Evolutionary conservation across 768 basidiomycete genomes (phyloP), one percentile per base, ranked within the genome.

Genomic region (Leccinum subtestaceum): DNA sequence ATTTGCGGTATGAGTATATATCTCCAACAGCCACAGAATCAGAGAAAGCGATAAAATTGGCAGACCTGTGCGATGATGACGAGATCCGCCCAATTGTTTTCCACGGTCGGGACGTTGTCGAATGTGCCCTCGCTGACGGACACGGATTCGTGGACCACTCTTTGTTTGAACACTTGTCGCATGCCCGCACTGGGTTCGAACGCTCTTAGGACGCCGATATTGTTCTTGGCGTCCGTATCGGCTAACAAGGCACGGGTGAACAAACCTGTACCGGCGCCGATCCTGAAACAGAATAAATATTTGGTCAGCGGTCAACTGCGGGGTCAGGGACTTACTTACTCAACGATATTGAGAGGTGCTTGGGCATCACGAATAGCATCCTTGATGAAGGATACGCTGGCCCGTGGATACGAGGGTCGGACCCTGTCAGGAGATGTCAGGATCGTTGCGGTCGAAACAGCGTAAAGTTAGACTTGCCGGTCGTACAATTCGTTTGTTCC

Each of bases 181-280:
- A 97, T 97, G 29, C 95, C 95, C 48, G 79, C 77, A 63, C 89
- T 90, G 15, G 95, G 95, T 71, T 98, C 95, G 32, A 95, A 67
- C 4, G 90, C 91, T 53, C 78, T 78, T 17, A 95, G 70, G 49
- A 79, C 72, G 29, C 75, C 76, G 51, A 94, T 77, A 57, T 68
- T 70, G 46, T 72, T 67, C 17, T 80, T 65, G 82, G 82, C 86
- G 40, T 78, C 80, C 17, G 79, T 77, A 70, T 91, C 81, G 6
- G 83, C 81, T 43, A 95, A 76, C 23, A 96, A 72, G 3, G 92
- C 87, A 10, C 92, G 84, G 11, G 93, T 92, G 72, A 95, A 96
- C 56, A 97, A 85, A 13, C 94, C 94, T 2, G 93, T 95, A 25
- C 94, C 94, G 5, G 88, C 76, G 11, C 93, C 94, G 32, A 92